Percentiles rank a stretch among this genome's conserved stretches.
Evolutionary conservation across 495 filamentous ascomycete genomes (phyloP).

Genomic region (Venustampulla echinocandica): DNA sequence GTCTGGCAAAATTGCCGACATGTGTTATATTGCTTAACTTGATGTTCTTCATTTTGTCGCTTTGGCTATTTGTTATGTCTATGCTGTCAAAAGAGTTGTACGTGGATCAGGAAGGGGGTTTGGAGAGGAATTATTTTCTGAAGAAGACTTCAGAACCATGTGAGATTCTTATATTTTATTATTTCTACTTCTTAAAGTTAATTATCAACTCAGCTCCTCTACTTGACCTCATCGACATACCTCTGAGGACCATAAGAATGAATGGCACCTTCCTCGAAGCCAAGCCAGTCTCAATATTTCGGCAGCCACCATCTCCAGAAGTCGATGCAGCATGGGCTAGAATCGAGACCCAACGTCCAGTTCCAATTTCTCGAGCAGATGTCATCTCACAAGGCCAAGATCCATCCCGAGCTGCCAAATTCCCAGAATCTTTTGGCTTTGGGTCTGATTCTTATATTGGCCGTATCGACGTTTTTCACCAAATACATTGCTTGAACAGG

Average conservation of each 20-base stretch:
- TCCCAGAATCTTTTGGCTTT: background rate
- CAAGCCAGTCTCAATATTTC: background rate
- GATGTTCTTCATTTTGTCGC: too few species aligned
- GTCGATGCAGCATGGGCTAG: slow-evolving; percentile 2
- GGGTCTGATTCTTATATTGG: slow-evolving; percentile 3
- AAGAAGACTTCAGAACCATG: too few species aligned
- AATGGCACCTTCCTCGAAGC: background rate
- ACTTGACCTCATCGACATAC: background rate
- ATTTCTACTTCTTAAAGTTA: too few species aligned
- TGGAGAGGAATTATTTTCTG: too few species aligned
- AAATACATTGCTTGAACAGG: slow-evolving; percentile 21
- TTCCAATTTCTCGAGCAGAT: background rate
- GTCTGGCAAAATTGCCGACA: too few species aligned
- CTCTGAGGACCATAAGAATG: background rate
- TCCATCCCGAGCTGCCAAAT: background rate
- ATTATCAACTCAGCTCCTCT: too few species aligned
- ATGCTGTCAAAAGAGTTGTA: too few species aligned
- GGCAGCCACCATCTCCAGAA: slow-evolving; percentile 1
- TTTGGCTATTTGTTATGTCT: too few species aligned
- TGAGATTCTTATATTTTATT: too few species aligned
- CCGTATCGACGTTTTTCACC: slow-evolving; percentile 25
- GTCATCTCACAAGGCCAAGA: slow-evolving; percentile 4
- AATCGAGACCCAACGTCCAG: background rate
- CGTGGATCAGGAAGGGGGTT: too few species aligned
- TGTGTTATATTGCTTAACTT: too few species aligned